Conservation (phyloP, 2,329 filamentous ascomycete genomes). For the Claviceps sp. region DNA sequence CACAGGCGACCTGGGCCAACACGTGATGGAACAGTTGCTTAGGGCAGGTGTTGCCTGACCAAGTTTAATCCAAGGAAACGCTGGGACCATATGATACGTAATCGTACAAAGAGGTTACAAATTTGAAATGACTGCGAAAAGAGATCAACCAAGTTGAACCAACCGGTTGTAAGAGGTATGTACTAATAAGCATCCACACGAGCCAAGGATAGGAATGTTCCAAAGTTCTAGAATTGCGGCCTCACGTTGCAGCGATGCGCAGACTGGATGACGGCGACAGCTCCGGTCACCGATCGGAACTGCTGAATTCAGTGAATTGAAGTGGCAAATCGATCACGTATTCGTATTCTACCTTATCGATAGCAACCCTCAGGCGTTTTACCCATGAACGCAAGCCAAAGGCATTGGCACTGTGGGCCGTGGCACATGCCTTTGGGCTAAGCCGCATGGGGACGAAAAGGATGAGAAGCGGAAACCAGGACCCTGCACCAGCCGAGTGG, state of each 20-base stretch:
- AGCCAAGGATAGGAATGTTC: background rate
- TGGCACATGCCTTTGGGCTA: background rate
- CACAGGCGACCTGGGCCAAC: background rate
- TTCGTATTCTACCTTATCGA: conserved; percentile 5
- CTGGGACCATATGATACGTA: too few relatives aligned
- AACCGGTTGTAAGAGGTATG: too few relatives aligned
- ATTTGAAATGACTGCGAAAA: background rate
- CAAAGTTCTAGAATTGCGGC: background rate
- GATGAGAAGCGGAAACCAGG: conserved; percentile 17
- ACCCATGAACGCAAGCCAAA: too few relatives aligned
- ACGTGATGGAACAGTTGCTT: background rate
- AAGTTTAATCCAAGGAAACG: too few relatives aligned
- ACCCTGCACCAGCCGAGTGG: conserved; percentile 16
- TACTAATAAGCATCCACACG: background rate
- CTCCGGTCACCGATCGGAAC: background rate
- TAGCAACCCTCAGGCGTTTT: background rate
- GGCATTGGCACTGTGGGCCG: too few relatives aligned
- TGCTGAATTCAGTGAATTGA: background rate
- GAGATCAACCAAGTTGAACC: too few relatives aligned
- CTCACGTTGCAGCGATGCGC: too few relatives aligned
- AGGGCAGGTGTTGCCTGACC: background rate
- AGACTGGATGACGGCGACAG: background rate
- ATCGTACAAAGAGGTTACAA: too few relatives aligned
- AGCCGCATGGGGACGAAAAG: conserved; percentile 4
- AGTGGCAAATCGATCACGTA: background rate